phyloP scores from a whole-genome alignment of 306 rosid species.

The Cicer bijugum region DNA sequence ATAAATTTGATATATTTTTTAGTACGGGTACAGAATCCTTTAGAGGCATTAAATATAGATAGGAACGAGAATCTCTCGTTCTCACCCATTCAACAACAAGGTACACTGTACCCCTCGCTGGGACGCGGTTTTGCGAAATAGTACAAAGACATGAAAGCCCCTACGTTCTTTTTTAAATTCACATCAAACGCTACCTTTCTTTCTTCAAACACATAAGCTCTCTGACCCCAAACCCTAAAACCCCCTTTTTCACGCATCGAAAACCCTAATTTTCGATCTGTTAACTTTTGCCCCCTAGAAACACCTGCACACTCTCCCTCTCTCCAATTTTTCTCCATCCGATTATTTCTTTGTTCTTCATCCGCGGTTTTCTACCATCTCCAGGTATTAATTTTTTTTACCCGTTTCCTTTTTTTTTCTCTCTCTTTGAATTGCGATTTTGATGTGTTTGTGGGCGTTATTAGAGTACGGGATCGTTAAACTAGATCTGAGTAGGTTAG shows the following conservation, averaged over 20 bases:
- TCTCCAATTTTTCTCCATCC: background rate
- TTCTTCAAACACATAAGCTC: background rate
- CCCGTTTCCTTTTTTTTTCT: background rate
- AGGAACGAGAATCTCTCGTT: background rate
- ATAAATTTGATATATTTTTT: too few relatives aligned
- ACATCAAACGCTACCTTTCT: background rate
- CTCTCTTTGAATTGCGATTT: background rate
- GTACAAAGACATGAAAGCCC: constrained; percentile 37
- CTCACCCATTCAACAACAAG: background rate
- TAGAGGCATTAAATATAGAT: background rate
- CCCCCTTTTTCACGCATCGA: background rate
- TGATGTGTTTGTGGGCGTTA: background rate
- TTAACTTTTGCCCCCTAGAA: constrained; percentile 18
- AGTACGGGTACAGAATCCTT: too few relatives aligned
- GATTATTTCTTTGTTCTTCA: background rate
- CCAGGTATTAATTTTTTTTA: constrained; percentile 37
- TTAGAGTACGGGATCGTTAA: background rate
- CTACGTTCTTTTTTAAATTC: background rate
- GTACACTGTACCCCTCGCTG: background rate
- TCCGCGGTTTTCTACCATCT: background rate
- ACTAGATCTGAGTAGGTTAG: background rate
- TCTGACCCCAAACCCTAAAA: constrained; percentile 50
- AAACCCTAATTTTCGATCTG: constrained; percentile 29
- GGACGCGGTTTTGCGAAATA: constrained; percentile 11
- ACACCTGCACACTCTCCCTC: constrained; percentile 5